These are phyloP conservation scores for Schoenoplectus tabernaemontani DNA, from an alignment of 202 grass and related monocot species.

Conservation along the genomic window DNA sequence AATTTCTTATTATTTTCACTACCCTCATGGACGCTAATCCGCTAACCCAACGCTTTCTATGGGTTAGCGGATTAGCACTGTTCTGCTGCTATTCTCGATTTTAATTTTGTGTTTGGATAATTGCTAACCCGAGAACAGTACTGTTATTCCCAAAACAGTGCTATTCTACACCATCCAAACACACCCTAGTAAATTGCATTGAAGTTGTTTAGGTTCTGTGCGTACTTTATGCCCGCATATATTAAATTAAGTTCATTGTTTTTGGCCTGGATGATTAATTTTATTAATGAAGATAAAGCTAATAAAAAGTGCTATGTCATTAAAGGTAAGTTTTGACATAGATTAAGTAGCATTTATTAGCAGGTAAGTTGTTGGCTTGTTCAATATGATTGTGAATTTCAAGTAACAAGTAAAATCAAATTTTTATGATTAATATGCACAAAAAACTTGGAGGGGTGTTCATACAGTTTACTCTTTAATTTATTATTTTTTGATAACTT, in stretches of 20 bases:
- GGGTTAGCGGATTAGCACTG: too few relatives aligned
- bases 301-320: neutral
- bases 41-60: too few relatives aligned
- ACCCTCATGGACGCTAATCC: too few relatives aligned
- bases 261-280: neutral
- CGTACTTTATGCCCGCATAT: neutral
- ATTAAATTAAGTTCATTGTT: too few relatives aligned
- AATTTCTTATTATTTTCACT: too few relatives aligned
- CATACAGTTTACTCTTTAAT: too few relatives aligned
- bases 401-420: neutral
- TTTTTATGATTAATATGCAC: neutral
- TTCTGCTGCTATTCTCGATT: too few relatives aligned
- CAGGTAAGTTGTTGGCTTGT: neutral
- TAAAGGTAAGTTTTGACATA: neutral
- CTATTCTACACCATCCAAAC: too few relatives aligned
- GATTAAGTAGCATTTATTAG: neutral
- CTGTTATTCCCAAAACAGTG: too few relatives aligned
- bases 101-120: too few relatives aligned
- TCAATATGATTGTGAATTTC: neutral
- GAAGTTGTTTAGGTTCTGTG: neutral
- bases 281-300: neutral
- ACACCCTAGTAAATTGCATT: neutral
- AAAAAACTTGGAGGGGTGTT: too few relatives aligned
- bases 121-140: too few relatives aligned
- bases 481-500: neutral